A percentile compares a stretch with the other conserved stretches of the same genome.
These are phyloP conservation scores for Emergomyces africanus DNA, from an alignment of 2,329 filamentous ascomycete species.

Conservation along the genomic window DNA sequence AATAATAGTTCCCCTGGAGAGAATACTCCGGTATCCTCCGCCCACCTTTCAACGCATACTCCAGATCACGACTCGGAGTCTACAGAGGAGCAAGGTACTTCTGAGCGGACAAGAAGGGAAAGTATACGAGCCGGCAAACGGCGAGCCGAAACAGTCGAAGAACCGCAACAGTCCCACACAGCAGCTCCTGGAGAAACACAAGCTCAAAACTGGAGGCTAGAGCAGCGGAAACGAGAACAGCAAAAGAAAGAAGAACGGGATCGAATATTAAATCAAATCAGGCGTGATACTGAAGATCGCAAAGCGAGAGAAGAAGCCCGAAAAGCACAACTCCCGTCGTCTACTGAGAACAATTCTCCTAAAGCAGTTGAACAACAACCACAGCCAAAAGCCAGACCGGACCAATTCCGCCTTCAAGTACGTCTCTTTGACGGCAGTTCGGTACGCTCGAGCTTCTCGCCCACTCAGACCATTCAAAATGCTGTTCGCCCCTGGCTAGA, in stretches of 20 bases:
- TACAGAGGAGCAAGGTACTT: slow-evolving; percentile 6
- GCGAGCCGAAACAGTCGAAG: slow-evolving; percentile 1
- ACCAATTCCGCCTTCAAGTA: slow-evolving; percentile 55
- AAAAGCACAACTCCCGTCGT: neutral
- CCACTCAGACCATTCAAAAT: slow-evolving; percentile 45
- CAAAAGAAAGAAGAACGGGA: slow-evolving; percentile 56
- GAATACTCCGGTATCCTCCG: slow-evolving; percentile 4
- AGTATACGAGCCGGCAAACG: slow-evolving; percentile 14
- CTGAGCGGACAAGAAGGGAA: slow-evolving; percentile 14
- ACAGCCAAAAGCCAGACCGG: slow-evolving; percentile 7
- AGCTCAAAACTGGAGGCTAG: slow-evolving; percentile 38
- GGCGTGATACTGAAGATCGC: slow-evolving; percentile 61
- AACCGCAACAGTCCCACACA: neutral
- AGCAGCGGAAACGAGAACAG: slow-evolving; percentile 49
- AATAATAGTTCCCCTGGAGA: neutral
- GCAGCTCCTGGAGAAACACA: slow-evolving; percentile 29
- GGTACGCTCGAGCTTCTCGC: slow-evolving; percentile 59
- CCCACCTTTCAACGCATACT: slow-evolving; percentile 4
- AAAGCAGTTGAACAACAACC: slow-evolving; percentile 3
- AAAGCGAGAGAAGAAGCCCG: slow-evolving; percentile 40
- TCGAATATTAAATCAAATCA: slow-evolving; percentile 60
- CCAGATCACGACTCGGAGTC: slow-evolving; percentile 10
- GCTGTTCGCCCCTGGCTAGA: slow-evolving; percentile 72
- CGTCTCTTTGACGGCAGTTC: slow-evolving; percentile 74
- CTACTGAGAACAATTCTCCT: slow-evolving; percentile 7